A percentile compares a stretch with the other conserved stretches of the same genome.
Conservation (phyloP, 371 early-diverging fungal genomes). For the Rhizopus stolonifer region DNA sequence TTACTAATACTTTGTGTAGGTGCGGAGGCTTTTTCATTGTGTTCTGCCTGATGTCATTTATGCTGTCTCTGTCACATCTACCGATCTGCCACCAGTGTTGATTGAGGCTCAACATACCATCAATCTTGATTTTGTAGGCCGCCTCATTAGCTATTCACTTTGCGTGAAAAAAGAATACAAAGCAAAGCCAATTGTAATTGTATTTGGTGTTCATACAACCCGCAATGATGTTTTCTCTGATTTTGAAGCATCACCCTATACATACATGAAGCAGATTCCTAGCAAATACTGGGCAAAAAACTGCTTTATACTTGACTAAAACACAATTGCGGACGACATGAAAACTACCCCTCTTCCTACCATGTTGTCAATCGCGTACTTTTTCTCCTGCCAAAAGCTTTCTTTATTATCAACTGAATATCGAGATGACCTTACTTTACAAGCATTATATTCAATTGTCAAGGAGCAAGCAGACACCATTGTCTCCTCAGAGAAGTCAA, state of each 20-base stretch:
- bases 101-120: slow-evolving; percentile 19
- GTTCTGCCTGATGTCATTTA: slow-evolving; percentile 12
- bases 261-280: slow-evolving; percentile 9
- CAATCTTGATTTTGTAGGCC: slow-evolving; percentile 8
- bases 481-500: slow-evolving; percentile 13
- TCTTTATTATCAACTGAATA: slow-evolving; percentile 20
- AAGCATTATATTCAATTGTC: slow-evolving; percentile 15
- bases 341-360: slow-evolving; percentile 15
- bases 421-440: slow-evolving; percentile 13
- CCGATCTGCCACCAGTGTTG: slow-evolving; percentile 6
- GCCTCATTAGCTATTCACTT: slow-evolving; percentile 6
- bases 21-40: slow-evolving; percentile 7
- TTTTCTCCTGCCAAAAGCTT: slow-evolving; percentile 19
- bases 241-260: slow-evolving; percentile 10
- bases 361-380: slow-evolving; percentile 15
- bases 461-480: slow-evolving; percentile 13
- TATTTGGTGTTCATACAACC: slow-evolving; percentile 17
- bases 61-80: slow-evolving; percentile 8
- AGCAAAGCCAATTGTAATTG: slow-evolving; percentile 16
- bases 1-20: slow-evolving; percentile 13
- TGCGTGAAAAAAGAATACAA: slow-evolving; percentile 11
- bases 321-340: slow-evolving; percentile 13
- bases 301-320: slow-evolving; percentile 15
- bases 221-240: slow-evolving; percentile 9
- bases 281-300: slow-evolving; percentile 22